phyloP scores from a whole-genome alignment of 306 rosid species.

The Quercus engelmannii region DNA sequence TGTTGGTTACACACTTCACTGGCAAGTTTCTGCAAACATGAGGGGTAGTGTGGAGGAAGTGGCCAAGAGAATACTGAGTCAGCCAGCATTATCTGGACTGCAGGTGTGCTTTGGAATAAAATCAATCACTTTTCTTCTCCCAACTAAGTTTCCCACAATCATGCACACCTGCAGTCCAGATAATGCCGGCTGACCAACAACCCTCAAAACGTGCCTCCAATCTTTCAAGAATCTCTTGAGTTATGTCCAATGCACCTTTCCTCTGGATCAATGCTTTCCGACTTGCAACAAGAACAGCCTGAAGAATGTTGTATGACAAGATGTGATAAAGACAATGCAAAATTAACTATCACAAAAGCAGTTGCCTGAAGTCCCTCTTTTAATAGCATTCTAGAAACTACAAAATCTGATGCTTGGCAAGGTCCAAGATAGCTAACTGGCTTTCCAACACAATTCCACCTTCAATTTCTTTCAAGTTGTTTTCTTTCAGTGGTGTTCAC shows the following conservation, averaged over 20 bases:
- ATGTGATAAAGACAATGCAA: slow-evolving; percentile 20
- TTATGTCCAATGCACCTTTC: no score
- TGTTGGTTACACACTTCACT: slow-evolving; percentile 22
- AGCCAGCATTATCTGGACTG: slow-evolving; percentile 74
- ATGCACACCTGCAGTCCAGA: no score
- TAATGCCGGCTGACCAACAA: no score
- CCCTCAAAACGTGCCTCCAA: no score
- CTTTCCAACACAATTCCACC: slow-evolving; percentile 83
- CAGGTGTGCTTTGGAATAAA: slow-evolving; percentile 58
- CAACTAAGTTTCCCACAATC: background rate
- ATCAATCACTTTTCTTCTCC: background rate
- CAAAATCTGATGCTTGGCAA: slow-evolving; percentile 4
- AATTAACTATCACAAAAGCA: background rate
- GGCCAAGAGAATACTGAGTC: slow-evolving; percentile 85
- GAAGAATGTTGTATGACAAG: slow-evolving; percentile 31
- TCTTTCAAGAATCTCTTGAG: no score
- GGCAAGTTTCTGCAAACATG: slow-evolving; percentile 91
- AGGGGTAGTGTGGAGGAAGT: slow-evolving; percentile 91
- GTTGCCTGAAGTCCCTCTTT: background rate
- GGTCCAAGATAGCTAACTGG: slow-evolving; percentile 49
- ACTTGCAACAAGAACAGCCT: slow-evolving; percentile 16
- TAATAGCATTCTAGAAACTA: slow-evolving; percentile 5
- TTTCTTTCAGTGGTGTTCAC: slow-evolving; percentile 81
- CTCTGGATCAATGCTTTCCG: no score
- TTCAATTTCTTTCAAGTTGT: slow-evolving; percentile 86